Percentiles rank a stretch among this genome's conserved stretches.
These are phyloP conservation scores for Sistotremastrum suecicum DNA, from an alignment of 768 basidiomycete species.

Conservation along the genomic window DNA sequence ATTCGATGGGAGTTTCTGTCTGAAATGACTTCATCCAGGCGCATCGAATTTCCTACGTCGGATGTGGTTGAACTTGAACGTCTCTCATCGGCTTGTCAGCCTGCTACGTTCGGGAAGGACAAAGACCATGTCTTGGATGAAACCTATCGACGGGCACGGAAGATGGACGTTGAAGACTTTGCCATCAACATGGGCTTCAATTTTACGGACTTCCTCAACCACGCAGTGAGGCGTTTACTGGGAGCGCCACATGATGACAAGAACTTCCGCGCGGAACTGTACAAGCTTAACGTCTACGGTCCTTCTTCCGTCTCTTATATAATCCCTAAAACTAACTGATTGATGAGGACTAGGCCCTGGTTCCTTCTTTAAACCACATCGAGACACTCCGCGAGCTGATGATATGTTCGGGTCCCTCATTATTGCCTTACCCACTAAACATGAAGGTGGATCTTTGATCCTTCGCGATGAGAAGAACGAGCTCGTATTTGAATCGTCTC, in stretches of 20 bases:
- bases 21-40: not conserved
- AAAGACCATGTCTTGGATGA: slow-evolving; percentile 28
- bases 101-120: slow-evolving; percentile 25
- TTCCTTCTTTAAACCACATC: slow-evolving; percentile 36
- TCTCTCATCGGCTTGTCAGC: slow-evolving; percentile 22
- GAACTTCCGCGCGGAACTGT: slow-evolving; percentile 20
- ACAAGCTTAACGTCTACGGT: slow-evolving; percentile 36
- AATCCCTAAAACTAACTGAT: not conserved
- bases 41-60: slow-evolving; percentile 6
- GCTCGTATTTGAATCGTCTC: not conserved
- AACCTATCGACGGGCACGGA: slow-evolving; percentile 31
- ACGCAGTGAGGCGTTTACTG: slow-evolving; percentile 12
- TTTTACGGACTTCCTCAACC: slow-evolving; percentile 15
- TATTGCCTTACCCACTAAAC: slow-evolving; percentile 30
- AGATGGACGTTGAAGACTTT: slow-evolving; percentile 26
- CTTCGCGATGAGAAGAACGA: slow-evolving; percentile 15
- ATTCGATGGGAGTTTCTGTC: not conserved
- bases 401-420: slow-evolving; percentile 40
- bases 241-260: slow-evolving; percentile 9
- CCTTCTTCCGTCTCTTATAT: not conserved
- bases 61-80: slow-evolving; percentile 9
- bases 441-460: slow-evolving; percentile 30
- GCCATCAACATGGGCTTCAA: slow-evolving; percentile 18
- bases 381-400: slow-evolving; percentile 30
- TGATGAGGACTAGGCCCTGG: slow-evolving; percentile 8